phyloP scores from a whole-genome alignment of 768 basidiomycete genomes.

The Naganishia kalamii region DNA sequence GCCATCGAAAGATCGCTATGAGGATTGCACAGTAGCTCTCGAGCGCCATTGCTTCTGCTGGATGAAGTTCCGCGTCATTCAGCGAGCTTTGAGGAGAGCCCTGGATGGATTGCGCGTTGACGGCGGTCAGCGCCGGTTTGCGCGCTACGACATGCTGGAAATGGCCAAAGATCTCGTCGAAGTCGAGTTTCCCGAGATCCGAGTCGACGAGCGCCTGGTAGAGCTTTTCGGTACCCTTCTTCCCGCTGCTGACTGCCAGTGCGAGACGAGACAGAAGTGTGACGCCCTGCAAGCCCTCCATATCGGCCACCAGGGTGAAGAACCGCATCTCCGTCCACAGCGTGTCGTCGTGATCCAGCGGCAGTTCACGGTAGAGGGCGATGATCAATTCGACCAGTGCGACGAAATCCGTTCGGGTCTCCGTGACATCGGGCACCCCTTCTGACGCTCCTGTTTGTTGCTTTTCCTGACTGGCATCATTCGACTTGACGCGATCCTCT shows the following conservation, averaged over 20 bases:
- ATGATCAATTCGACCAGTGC: slow-evolving; percentile 21
- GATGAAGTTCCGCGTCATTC: slow-evolving; percentile 11
- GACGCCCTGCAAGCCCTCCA: not conserved
- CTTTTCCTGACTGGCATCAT: slow-evolving; percentile 12
- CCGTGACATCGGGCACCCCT: not conserved
- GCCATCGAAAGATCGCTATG: slow-evolving; percentile 10
- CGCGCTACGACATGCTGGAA: slow-evolving; percentile 13
- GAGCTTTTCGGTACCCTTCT: slow-evolving; percentile 10
- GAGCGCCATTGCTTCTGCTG: slow-evolving; percentile 14
- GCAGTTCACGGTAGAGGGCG: slow-evolving; percentile 16
- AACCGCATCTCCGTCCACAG: slow-evolving; percentile 22
- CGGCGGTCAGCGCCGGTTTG: slow-evolving; percentile 4
- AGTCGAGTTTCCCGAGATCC: slow-evolving; percentile 16
- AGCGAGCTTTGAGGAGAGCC: slow-evolving; percentile 5
- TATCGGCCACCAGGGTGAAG: slow-evolving; percentile 19
- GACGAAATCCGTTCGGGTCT: slow-evolving; percentile 16
- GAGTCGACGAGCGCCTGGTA: slow-evolving; percentile 11
- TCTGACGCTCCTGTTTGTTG: not conserved
- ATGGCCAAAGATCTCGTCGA: slow-evolving; percentile 17
- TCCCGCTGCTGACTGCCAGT: slow-evolving; percentile 18
- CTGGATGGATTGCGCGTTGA: not conserved
- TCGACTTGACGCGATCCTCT: slow-evolving; percentile 20
- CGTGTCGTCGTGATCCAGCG: slow-evolving; percentile 22
- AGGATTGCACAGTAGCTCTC: slow-evolving; percentile 18
- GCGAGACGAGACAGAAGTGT: slow-evolving; percentile 1